phyloP scores from a whole-genome alignment of 2,329 filamentous ascomycete genomes.

The Didymellaceae sp. region DNA sequence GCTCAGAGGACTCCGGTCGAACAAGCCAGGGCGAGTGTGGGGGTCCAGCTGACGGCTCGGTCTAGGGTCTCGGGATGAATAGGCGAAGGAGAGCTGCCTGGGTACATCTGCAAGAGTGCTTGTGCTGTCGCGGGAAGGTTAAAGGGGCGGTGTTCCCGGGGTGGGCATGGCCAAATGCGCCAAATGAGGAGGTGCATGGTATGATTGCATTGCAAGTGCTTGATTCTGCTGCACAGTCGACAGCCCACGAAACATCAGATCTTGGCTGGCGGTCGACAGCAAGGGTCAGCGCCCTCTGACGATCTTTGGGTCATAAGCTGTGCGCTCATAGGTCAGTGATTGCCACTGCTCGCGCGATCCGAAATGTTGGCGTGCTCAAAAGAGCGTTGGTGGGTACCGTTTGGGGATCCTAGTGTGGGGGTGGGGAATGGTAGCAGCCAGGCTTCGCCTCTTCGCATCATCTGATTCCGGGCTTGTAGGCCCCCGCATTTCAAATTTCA shows the following conservation, averaged over 20 bases:
- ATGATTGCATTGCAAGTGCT: conserved; percentile 39
- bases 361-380: conserved; percentile 41
- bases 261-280: conserved; percentile 42
- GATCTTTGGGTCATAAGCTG: conserved; percentile 40
- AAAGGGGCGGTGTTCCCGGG: conserved; percentile 44
- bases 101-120: conserved; percentile 32
- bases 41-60: conserved; percentile 49
- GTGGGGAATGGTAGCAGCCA: conserved; percentile 38
- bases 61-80: conserved; percentile 38
- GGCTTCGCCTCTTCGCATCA: conserved; percentile 38
- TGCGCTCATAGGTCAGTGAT: conserved; percentile 41
- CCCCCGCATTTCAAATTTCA: conserved; percentile 27
- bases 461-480: conserved; percentile 41
- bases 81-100: conserved; percentile 39
- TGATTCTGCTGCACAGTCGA: conserved; percentile 21
- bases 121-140: conserved; percentile 37
- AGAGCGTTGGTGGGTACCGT: conserved; percentile 42
- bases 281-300: conserved; percentile 45
- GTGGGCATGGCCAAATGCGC: conserved; percentile 44
- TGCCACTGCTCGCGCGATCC: conserved; percentile 42
- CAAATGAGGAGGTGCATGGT: conserved; percentile 37
- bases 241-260: conserved; percentile 38
- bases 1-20: conserved; percentile 25
- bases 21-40: conserved; percentile 38
- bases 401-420: conserved; percentile 47